A percentile compares a stretch with the other conserved stretches of the same genome.
Evolutionary conservation across 2,329 filamentous ascomycete genomes (phyloP).

Genomic region (Colletotrichum musicola): DNA sequence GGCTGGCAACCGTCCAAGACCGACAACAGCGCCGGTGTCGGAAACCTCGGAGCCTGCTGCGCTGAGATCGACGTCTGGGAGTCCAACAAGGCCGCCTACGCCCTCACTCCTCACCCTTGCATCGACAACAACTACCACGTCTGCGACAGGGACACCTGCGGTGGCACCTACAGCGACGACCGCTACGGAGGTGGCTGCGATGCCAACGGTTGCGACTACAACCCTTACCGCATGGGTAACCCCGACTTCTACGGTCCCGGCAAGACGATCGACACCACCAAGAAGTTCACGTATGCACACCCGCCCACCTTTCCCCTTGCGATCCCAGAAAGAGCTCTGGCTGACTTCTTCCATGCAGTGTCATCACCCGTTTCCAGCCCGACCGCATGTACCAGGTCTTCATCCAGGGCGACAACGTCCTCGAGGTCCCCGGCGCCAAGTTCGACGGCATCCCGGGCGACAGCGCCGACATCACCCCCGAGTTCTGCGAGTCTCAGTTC

Average conservation of each 20-base stretch:
- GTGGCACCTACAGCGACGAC: slow-evolving; percentile 60
- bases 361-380: slow-evolving; percentile 70
- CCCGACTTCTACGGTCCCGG: slow-evolving; percentile 70
- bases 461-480: slow-evolving; percentile 66
- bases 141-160: slow-evolving; percentile 51
- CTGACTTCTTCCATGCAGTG: slow-evolving; percentile 46
- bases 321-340: slow-evolving; percentile 4
- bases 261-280: slow-evolving; percentile 68
- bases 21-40: slow-evolving; percentile 42
- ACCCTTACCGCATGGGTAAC: slow-evolving; percentile 72
- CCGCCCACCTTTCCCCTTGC: slow-evolving; percentile 50
- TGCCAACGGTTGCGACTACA: slow-evolving; percentile 76
- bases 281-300: slow-evolving; percentile 61
- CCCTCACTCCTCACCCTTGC: slow-evolving; percentile 44
- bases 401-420: slow-evolving; percentile 37
- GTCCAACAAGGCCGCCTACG: slow-evolving; percentile 44
- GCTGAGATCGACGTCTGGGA: slow-evolving; percentile 46
- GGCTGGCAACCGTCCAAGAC: slow-evolving; percentile 42
- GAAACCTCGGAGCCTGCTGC: slow-evolving; percentile 43
- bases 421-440: slow-evolving; percentile 40
- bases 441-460: slow-evolving; percentile 64
- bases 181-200: slow-evolving; percentile 72
- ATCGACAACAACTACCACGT: slow-evolving; percentile 38
- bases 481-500: slow-evolving; percentile 69
- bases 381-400: slow-evolving; percentile 39